These are phyloP conservation scores for Aspergillus pseudoglaucus DNA, from an alignment of 2,329 filamentous ascomycete genomes.

Conservation along the genomic window DNA sequence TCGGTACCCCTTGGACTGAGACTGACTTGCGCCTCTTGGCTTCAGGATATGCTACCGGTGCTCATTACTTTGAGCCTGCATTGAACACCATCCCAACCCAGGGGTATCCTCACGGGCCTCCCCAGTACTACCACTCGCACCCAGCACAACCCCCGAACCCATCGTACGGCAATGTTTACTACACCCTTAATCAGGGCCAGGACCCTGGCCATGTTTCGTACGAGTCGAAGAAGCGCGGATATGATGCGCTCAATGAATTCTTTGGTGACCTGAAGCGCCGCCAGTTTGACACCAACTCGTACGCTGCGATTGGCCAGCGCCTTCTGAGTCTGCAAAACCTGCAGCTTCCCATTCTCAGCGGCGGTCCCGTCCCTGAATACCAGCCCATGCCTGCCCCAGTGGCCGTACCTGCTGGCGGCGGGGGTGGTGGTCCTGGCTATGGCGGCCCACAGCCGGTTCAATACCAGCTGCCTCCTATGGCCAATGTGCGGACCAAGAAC, in stretches of 20 bases:
- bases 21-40: constrained; percentile 1
- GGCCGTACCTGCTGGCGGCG: constrained; percentile 48
- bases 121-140: constrained; percentile 49
- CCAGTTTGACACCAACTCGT: constrained; percentile 82
- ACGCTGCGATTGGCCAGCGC: constrained; percentile 82
- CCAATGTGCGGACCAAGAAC: constrained; percentile 83
- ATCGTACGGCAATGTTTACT: constrained; percentile 70
- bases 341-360: constrained; percentile 55
- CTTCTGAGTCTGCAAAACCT: constrained; percentile 73
- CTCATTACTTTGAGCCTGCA: constrained; percentile 54
- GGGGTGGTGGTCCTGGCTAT: constrained; percentile 46
- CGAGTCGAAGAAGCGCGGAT: constrained; percentile 75
- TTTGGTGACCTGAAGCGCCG: constrained; percentile 89
- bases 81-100: constrained; percentile 41
- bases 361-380: constrained; percentile 49
- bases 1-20: constrained; percentile 5
- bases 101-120: constrained; percentile 37
- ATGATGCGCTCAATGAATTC: constrained; percentile 86
- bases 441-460: constrained; percentile 63
- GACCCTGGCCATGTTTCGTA: constrained; percentile 57
- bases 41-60: constrained; percentile 27
- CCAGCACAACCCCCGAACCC: constrained; percentile 48
- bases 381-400: constrained; percentile 48
- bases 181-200: constrained; percentile 61
- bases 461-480: constrained; percentile 82